phyloP scores from a whole-genome alignment of 1,139 yeast genomes.

The Blastobotrys indianensis region DNA sequence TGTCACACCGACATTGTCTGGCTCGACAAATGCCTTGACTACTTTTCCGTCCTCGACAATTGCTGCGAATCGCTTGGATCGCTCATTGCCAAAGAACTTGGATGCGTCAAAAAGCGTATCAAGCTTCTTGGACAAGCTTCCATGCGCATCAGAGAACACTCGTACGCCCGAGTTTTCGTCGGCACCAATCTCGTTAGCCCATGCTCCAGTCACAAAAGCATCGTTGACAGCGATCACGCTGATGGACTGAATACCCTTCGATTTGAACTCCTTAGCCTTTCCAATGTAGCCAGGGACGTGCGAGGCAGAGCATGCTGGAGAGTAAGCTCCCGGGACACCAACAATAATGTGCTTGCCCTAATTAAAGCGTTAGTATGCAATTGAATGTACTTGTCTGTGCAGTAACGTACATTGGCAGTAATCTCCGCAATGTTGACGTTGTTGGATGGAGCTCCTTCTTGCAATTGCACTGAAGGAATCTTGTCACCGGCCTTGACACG shows the following conservation, averaged over 20 bases:
- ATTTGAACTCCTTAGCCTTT: slow-evolving; percentile 45
- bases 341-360: slow-evolving; percentile 56
- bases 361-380: background rate
- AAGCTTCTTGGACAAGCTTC: slow-evolving; percentile 58
- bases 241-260: slow-evolving; percentile 56
- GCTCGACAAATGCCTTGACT: slow-evolving; percentile 62
- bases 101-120: slow-evolving; percentile 68
- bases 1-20: slow-evolving; percentile 68
- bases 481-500: slow-evolving; percentile 34
- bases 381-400: background rate
- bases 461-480: slow-evolving; percentile 52
- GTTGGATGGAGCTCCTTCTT: slow-evolving; percentile 66
- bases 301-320: slow-evolving; percentile 74
- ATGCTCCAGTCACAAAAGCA: slow-evolving; percentile 76
- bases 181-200: slow-evolving; percentile 50
- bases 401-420: slow-evolving; percentile 32
- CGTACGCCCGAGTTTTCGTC: slow-evolving; percentile 17
- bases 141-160: slow-evolving; percentile 73
- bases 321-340: slow-evolving; percentile 89
- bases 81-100: slow-evolving; percentile 62
- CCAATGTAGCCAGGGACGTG: slow-evolving; percentile 77
- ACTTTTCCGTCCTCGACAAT: slow-evolving; percentile 71
- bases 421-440: slow-evolving; percentile 54
- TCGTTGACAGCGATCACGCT: slow-evolving; percentile 78
- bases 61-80: slow-evolving; percentile 74